Evolutionary conservation across 108 stramenopile species (phyloP).

Genomic region (Craspedostauros australis): DNA sequence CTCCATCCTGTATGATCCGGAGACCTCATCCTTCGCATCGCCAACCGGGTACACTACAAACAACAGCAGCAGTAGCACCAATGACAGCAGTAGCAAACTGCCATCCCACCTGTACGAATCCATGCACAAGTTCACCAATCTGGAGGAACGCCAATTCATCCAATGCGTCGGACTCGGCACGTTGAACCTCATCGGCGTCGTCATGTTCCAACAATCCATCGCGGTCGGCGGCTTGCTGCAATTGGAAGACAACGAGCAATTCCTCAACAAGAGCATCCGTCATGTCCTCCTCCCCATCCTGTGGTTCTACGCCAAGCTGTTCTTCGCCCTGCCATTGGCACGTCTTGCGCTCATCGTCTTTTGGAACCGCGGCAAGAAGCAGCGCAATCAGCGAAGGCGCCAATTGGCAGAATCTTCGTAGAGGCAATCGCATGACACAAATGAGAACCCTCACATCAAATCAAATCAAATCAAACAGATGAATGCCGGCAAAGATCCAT

Average conservation of each 20-base stretch:
- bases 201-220: slow-evolving; percentile 57
- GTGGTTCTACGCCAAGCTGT: slow-evolving; percentile 61
- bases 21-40: too few species aligned
- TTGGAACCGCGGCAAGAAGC: slow-evolving; percentile 7
- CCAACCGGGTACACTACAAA: too few species aligned
- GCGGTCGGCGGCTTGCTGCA: slow-evolving; percentile 48
- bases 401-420: slow-evolving; percentile 1
- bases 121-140: slow-evolving; percentile 41
- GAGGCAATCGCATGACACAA: too few species aligned
- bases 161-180: slow-evolving; percentile 51
- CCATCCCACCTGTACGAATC: slow-evolving; percentile 54
- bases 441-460: too few species aligned
- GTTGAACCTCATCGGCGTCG: slow-evolving; percentile 69
- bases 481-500: too few species aligned
- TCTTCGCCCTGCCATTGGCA: slow-evolving; percentile 41
- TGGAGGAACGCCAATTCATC: slow-evolving; percentile 49
- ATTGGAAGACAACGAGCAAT: slow-evolving; percentile 5
- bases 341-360: slow-evolving; percentile 36
- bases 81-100: slow-evolving; percentile 18
- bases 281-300: slow-evolving; percentile 37
- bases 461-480: too few species aligned
- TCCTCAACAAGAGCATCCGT: slow-evolving; percentile 9
- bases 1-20: too few species aligned
- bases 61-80: too few species aligned
- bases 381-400: slow-evolving; percentile 12